Percentiles rank a stretch among this genome's conserved stretches.
phyloP scores from a whole-genome alignment of 306 rosid species.

The Fragaria vesca region DNA sequence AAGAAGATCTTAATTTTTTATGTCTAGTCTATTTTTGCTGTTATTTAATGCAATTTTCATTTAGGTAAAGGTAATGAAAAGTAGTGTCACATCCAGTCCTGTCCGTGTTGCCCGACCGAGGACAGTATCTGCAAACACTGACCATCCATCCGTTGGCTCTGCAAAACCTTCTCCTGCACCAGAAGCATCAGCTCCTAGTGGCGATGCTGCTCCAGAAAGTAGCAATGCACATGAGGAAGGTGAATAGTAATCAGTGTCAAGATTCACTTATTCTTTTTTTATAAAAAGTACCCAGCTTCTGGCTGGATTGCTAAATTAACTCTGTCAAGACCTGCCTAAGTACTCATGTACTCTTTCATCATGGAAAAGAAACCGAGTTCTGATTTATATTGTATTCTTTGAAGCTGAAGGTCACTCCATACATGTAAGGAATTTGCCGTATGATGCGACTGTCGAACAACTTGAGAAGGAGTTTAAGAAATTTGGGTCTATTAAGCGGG shows the following conservation, averaged over 20 bases:
- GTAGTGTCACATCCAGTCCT: slow-evolving; percentile 38
- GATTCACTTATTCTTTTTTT: background rate
- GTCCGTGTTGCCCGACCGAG: slow-evolving; percentile 53
- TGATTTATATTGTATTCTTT: slow-evolving; percentile 3
- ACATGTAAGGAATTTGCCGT: slow-evolving; percentile 85
- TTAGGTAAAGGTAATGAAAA: slow-evolving; percentile 67
- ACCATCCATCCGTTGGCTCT: slow-evolving; percentile 40
- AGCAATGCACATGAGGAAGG: slow-evolving; percentile 81
- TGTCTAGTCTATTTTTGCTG: slow-evolving; percentile 13
- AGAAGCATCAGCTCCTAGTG: slow-evolving; percentile 52
- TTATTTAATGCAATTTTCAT: slow-evolving; percentile 26
- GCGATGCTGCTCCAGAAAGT: slow-evolving; percentile 60
- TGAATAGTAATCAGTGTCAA: slow-evolving; percentile 27
- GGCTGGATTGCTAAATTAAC: slow-evolving; percentile 4
- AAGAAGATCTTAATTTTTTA: slow-evolving; percentile 1
- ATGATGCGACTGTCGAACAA: slow-evolving; percentile 82
- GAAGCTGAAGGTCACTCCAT: slow-evolving; percentile 92
- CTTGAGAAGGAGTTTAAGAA: slow-evolving; percentile 82
- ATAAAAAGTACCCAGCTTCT: background rate
- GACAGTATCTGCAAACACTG: slow-evolving; percentile 48
- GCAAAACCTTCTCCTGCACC: slow-evolving; percentile 51
- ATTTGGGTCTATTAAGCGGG: slow-evolving; percentile 87
- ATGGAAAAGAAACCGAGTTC: background rate
- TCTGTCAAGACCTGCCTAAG: slow-evolving; percentile 8
- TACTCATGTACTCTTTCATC: background rate